Percentiles rank a stretch among this genome's conserved stretches.
These are phyloP conservation scores for Rhizophagus prolifer DNA, from an alignment of 192 early-diverging fungal genomes.

Conservation along the genomic window DNA sequence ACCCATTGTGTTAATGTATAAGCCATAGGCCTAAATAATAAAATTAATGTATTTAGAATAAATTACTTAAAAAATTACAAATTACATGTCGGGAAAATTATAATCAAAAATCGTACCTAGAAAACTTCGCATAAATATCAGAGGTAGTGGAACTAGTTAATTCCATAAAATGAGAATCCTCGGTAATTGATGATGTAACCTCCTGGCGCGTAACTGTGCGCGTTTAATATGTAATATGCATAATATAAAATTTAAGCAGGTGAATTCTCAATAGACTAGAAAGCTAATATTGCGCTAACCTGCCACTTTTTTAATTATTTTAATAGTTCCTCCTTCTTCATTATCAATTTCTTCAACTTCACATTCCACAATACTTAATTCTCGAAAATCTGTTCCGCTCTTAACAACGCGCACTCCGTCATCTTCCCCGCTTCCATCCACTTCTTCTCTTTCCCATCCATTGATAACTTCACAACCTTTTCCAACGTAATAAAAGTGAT, in stretches of 20 bases:
- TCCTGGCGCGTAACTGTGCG: constrained; percentile 45
- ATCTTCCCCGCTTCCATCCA: constrained; percentile 36
- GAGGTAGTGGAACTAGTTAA: constrained; percentile 49
- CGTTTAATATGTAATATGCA: not conserved
- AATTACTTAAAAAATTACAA: not conserved
- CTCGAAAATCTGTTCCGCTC: constrained; percentile 69
- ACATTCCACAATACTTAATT: constrained; percentile 52
- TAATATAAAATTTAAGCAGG: no score
- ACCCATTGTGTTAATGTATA: constrained; percentile 45
- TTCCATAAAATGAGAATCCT: constrained; percentile 41
- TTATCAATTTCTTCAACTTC: constrained; percentile 30
- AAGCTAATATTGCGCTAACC: constrained; percentile 31
- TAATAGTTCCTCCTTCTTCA: constrained; percentile 13
- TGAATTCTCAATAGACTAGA: not conserved
- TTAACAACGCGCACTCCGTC: constrained; percentile 56
- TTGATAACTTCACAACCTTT: constrained; percentile 48
- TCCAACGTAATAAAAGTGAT: constrained; percentile 67
- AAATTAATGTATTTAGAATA: not conserved
- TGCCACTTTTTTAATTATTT: constrained; percentile 30
- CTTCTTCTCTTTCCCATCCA: constrained; percentile 39
- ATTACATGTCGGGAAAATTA: not conserved
- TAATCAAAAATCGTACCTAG: constrained; percentile 23
- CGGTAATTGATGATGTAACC: constrained; percentile 40
- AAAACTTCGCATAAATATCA: constrained; percentile 50
- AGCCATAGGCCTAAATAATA: constrained; percentile 41